These are phyloP conservation scores for Aspergillus homomorphus DNA, from an alignment of 495 filamentous ascomycete species.

Conservation along the genomic window DNA sequence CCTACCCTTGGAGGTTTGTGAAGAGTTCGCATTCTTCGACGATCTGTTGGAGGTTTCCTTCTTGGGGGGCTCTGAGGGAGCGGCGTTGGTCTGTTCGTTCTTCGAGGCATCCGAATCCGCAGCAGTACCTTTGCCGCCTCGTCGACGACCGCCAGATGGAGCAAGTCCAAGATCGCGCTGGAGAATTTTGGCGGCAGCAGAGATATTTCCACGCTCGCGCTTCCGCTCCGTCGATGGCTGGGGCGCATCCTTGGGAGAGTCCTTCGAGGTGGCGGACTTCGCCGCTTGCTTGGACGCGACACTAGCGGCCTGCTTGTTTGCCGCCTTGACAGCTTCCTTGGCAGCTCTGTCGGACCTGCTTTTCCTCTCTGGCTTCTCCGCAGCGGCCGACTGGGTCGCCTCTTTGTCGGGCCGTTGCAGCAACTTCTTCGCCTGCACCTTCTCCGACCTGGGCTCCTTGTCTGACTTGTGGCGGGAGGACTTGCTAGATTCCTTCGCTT, in stretches of 20 bases:
- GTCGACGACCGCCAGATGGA: slow-evolving; percentile 50
- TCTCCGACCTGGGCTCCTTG: slow-evolving; percentile 59
- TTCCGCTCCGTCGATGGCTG: slow-evolving; percentile 46
- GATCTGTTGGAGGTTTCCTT: slow-evolving; percentile 31
- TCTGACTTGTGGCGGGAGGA: slow-evolving; percentile 57
- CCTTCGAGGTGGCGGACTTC: slow-evolving; percentile 25
- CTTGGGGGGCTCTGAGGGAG: slow-evolving; percentile 34
- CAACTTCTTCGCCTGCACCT: slow-evolving; percentile 51
- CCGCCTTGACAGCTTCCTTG: slow-evolving; percentile 76
- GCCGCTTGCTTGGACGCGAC: slow-evolving; percentile 18
- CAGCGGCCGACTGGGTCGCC: slow-evolving; percentile 21
- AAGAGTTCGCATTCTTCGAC: slow-evolving; percentile 28
- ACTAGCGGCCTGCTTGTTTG: slow-evolving; percentile 60
- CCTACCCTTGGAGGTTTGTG: slow-evolving; percentile 21
- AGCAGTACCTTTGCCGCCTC: slow-evolving; percentile 36
- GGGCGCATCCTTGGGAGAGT: slow-evolving; percentile 31
- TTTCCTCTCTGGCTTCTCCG: slow-evolving; percentile 54
- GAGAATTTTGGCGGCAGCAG: slow-evolving; percentile 77
- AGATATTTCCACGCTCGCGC: slow-evolving; percentile 66
- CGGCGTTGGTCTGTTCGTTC: slow-evolving; percentile 25
- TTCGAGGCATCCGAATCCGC: slow-evolving; percentile 33
- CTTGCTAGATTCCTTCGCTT: slow-evolving; percentile 68
- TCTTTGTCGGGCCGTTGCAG: slow-evolving; percentile 47
- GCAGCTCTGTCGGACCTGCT: slow-evolving; percentile 57
- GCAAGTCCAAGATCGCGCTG: slow-evolving; percentile 88